Base-by-base conservation (phyloP, 2,329 filamentous ascomycete genomes). In the Mollisiaceae sp. region DNA sequence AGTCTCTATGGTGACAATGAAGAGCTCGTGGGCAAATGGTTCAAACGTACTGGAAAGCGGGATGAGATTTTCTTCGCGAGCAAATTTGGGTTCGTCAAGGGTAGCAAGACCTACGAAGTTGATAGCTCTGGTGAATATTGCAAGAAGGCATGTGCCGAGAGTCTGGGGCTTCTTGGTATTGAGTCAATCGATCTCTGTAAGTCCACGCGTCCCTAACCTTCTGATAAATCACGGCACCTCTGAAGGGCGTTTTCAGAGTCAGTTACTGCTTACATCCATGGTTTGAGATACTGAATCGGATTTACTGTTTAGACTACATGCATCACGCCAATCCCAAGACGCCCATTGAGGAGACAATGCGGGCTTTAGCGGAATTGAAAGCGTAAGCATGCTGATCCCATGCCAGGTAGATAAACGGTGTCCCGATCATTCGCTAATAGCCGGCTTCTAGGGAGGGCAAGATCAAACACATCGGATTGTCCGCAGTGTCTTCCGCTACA, bases 391-490 rank as follows among this genome's bases (percentile, higher is more conserved):
- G 3, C 6, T 32, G 27, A 6, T 3, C n/a, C 8, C 8, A 35
- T 5, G 1, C 47, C 22, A 11, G 15, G 8, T 27, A 3, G 47
- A 52, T 20, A 24, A 11, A 27, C 3, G 9, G 6, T 45, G 15
- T 2, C 2, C 15, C 8, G 20, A 27, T 5, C 5, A 14, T n/a
- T 47, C 8, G 14, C 47, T 52, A 11, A 52, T 32, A 4, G 11
- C 6, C 27, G 27, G 20, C 3, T 61, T 65, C 8, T 20, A 79
- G 77, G 2, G 81, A 84, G 68, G 84, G 85, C 64, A 86, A 86
- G 73, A 84, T 88, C 73, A 83, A 82, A 65, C 76, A 85, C 73
- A 77, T 89, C 15, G 86, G 86, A 15, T 71, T 89, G 2, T 85
- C 80, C 1, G 83, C 86, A 69, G 77, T 81, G 63, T 80, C 80